These are phyloP conservation scores for Talaromyces sp. DNA, from an alignment of 2,329 filamentous ascomycete species.

Conservation along the genomic window DNA sequence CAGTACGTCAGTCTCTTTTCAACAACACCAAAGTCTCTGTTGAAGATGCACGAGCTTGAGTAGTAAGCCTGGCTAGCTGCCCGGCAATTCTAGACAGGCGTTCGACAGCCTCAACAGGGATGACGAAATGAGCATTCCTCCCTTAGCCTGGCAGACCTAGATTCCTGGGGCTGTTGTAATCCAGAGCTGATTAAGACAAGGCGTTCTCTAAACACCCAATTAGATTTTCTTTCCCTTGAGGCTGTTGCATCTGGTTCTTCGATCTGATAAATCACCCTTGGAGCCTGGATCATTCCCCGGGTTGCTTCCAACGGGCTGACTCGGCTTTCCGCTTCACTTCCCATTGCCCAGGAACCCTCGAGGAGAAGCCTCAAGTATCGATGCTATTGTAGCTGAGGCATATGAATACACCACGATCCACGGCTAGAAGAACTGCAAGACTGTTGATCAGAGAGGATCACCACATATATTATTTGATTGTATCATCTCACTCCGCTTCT, in stretches of 20 bases:
- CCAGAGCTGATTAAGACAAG: not conserved
- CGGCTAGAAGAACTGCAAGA: not conserved
- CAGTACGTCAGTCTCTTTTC: not conserved
- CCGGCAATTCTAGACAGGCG: not conserved
- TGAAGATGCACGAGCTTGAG: not conserved
- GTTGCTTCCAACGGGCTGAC: conserved; percentile 4
- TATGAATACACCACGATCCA: not conserved
- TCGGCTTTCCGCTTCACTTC: conserved; percentile 5
- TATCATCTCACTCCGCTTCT: not conserved
- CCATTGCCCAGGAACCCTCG: not conserved
- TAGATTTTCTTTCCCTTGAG: not conserved
- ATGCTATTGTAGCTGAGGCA: not conserved
- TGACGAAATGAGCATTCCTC: conserved; percentile 7
- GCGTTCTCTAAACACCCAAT: not conserved
- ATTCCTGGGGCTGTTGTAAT: not conserved
- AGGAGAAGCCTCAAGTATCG: not conserved
- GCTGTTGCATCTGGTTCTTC: not conserved
- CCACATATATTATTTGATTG: not conserved
- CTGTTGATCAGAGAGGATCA: conserved; percentile 8
- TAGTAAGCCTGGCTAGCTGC: not conserved
- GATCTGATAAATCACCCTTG: not conserved
- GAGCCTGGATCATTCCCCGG: not conserved
- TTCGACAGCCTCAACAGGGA: not conserved
- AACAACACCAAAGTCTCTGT: not conserved
- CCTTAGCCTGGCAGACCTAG: not conserved